Base-by-base conservation (phyloP, 306 rosid species). In the Rosa lucieae region DNA sequence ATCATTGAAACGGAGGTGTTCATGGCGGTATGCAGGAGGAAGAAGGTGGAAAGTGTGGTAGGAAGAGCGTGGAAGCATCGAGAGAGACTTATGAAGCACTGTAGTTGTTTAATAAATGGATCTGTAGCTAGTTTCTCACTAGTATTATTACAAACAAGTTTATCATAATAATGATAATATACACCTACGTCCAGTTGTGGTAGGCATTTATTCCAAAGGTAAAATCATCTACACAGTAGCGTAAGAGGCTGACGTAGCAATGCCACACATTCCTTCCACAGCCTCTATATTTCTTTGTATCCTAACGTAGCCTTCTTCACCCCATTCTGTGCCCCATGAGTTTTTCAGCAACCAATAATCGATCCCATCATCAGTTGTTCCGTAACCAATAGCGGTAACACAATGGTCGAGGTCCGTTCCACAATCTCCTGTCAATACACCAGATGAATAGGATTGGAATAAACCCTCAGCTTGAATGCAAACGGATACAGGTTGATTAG, bases 271-370 rank as follows among this genome's bases (percentile, higher is more conserved):
- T 47, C 89, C 91, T 82, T 86, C 84, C 0, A 21, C 5, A 5
- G 90, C 85, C 40, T 17, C 72, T 3, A 87, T 59, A 59, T 78
- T 84, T 63, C 88, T 83, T 37, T 84, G 86, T 82, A 88, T 83
- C 37, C 79, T 76, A 35, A 84, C 82, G 69, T 88, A 88, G 1
- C 88, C 92, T n/a, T 78, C 21, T 67, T 88, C 89, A 15, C 89
- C 92, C 92, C 92, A 86, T 0, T 65, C 12, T 0, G 77, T 29
- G 21, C 92, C 87, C 89, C 87, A 89, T 0, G 92, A 87, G 66
- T 89, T 89, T 78, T 87, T 89, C 42, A 85, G 82, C 63, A 87
- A 15, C 90, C 89, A 89, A 77, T 83, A 89, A 70, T 80, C 58
- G 1, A 79, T 84, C n/a, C 89, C 88, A 58, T 85, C 79, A 1